phyloP scores from a whole-genome alignment of 2,329 filamentous ascomycete species.

The Penicillium italicum region DNA sequence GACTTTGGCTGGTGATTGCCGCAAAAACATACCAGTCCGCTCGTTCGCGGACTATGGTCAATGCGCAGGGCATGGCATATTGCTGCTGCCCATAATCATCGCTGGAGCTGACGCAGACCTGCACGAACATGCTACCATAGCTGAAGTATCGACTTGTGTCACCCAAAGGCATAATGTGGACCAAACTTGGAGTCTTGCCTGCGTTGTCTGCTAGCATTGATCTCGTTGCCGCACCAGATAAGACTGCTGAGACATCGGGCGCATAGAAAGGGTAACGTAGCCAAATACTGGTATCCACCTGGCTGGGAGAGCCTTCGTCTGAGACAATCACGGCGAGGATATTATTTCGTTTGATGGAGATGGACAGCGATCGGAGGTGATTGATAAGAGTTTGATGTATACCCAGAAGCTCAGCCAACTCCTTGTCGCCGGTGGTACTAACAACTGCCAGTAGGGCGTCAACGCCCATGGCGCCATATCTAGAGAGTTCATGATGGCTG shows the following conservation, averaged over 20 bases:
- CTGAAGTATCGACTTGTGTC: constrained; percentile 72
- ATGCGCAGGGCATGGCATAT: constrained; percentile 67
- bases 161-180: constrained; percentile 70
- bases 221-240: constrained; percentile 56
- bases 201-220: constrained; percentile 47
- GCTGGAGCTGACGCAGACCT: constrained; percentile 67
- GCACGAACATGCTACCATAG: constrained; percentile 73
- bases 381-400: constrained; percentile 56
- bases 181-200: constrained; percentile 49
- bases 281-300: constrained; percentile 81
- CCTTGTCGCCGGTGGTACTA: constrained; percentile 45
- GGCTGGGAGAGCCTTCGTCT: constrained; percentile 65
- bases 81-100: constrained; percentile 62
- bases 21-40: constrained; percentile 68
- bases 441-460: constrained; percentile 41
- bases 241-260: constrained; percentile 65
- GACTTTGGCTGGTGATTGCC: constrained; percentile 74
- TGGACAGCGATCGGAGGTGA: constrained; percentile 68
- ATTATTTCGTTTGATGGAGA: constrained; percentile 80
- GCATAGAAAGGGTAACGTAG: constrained; percentile 70
- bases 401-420: constrained; percentile 47
- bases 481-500: constrained; percentile 37
- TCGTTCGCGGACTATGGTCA: constrained; percentile 70
- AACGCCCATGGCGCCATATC: constrained; percentile 40
- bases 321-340: constrained; percentile 64